Evolutionary conservation across 2,329 filamentous ascomycete genomes (phyloP), one percentile per base, ranked within the genome.

Genomic region (Xylaria sp.): DNA sequence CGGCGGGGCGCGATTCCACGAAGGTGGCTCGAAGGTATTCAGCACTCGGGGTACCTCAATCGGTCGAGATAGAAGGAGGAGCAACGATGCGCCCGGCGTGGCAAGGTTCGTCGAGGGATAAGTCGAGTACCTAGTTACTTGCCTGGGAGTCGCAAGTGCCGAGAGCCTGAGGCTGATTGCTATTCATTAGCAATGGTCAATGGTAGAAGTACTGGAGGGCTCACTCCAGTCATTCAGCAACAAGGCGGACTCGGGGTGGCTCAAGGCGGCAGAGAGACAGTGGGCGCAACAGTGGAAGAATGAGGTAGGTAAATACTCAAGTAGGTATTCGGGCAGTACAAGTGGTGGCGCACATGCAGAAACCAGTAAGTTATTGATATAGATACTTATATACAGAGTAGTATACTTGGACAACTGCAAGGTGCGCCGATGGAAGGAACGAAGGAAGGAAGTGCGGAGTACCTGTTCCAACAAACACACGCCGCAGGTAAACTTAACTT

Each of bases 101-200:
- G 50, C 23, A 20, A 44, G 28, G 31, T 65, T 20, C 37, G 39
- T 63, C n/a, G 28, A 48, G 20, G 62, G 18, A 31, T 8, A 31
- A 18, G 23, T 54, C 23, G 37, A 54, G 9, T 20, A 25, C 23
- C 23, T 25, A 23, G n/a, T n/a, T 34, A 3, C 18, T 12, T 25
- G 7, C 15, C 13, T 15, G n/a, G 20, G 9, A 31, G 20, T 44
- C 18, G 44, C 20, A 50, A 58, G 50, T 51, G 25, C 34, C 3
- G 28, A 23, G 20, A 25, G n/a, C 48, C 44, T 58, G 20, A 41
- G 15, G 20, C 15, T 31, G 10, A 8, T n/a, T 51, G 39, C 9
- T 31, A 5, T 4, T n/a, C 41, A 28, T 58, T 51, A 65, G 44
- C 54, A 58, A 41, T 31, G 9, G 20, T 58, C 25, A 31, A 41